Conservation (phyloP, 2,329 filamentous ascomycete species). For the Botrytis deweyae region DNA sequence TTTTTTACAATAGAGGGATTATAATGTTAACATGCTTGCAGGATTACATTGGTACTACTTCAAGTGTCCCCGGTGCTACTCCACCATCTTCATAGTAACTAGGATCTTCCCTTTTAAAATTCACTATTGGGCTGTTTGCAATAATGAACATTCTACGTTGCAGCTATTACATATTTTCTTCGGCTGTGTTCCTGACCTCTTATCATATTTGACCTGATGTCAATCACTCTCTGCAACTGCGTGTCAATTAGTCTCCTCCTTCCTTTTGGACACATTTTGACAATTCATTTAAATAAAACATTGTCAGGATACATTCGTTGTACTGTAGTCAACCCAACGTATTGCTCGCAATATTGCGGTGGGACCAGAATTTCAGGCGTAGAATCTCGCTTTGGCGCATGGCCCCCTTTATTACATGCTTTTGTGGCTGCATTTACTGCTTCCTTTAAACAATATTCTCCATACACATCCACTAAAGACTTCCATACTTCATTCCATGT, state of each 20-base stretch:
- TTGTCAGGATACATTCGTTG: neutral
- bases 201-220: neutral
- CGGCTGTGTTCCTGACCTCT: neutral
- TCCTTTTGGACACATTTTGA: too few species aligned
- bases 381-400: neutral
- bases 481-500: conserved; percentile 1
- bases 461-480: neutral
- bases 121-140: neutral
- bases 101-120: neutral
- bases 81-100: neutral
- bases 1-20: neutral
- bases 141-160: neutral
- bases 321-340: neutral
- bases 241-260: too few species aligned
- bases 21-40: neutral
- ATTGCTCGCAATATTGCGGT: neutral
- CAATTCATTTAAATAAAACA: neutral
- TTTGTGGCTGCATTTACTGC: neutral
- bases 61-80: neutral
- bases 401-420: neutral
- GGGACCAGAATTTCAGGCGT: neutral
- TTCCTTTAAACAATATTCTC: neutral
- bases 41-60: conserved; percentile 7
- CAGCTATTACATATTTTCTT: neutral
- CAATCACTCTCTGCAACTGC: neutral